phyloP scores from a whole-genome alignment of 345 rosid genomes.

The Dipteronia dyeriana region DNA sequence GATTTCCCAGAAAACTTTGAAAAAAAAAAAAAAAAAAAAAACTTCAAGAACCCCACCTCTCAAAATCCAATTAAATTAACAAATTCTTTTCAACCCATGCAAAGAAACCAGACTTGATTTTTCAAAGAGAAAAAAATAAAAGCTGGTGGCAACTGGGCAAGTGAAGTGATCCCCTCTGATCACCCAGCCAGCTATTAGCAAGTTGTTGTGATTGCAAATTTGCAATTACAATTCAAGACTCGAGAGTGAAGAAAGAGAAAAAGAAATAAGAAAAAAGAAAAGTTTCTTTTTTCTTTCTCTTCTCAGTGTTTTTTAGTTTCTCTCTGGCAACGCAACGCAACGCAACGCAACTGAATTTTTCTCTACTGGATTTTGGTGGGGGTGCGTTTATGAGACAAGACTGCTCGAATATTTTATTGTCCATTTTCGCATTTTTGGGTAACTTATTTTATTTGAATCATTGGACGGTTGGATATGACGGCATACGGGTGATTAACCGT shows the following conservation, averaged over 20 bases:
- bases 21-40: background rate
- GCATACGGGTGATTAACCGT: too few species aligned
- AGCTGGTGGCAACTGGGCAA: background rate
- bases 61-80: background rate
- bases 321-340: constrained; percentile 16
- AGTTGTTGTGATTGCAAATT: background rate
- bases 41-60: background rate
- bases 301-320: background rate
- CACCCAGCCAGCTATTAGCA: background rate
- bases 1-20: background rate
- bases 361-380: background rate
- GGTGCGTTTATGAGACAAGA: constrained; percentile 29
- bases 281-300: background rate
- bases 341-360: constrained; percentile 9
- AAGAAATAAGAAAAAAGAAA: background rate
- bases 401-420: constrained; percentile 14
- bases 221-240: background rate
- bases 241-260: background rate
- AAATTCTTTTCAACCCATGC: background rate
- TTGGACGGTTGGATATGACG: background rate
- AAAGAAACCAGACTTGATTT: background rate
- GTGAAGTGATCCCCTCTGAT: background rate
- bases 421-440: constrained; percentile 25
- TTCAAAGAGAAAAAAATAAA: background rate
- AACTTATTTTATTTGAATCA: background rate